Evolutionary conservation across 2,329 filamentous ascomycete species (phyloP).

Genomic region (Xylariaceae sp.): DNA sequence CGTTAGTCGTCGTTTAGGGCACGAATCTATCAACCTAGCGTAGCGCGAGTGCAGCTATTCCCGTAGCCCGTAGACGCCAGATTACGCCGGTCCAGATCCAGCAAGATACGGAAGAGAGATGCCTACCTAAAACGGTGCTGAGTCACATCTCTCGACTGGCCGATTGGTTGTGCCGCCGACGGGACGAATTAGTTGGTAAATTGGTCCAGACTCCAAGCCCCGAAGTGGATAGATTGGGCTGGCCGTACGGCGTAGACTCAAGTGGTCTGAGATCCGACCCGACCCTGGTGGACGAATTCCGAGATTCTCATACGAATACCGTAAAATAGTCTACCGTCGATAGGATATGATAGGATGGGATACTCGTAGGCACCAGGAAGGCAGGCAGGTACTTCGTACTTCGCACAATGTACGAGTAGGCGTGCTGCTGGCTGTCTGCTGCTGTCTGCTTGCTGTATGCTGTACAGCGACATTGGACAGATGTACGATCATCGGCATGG

Average conservation of each 20-base stretch:
- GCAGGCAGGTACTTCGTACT: neutral
- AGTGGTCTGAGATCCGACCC: too few species aligned
- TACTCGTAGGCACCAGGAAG: neutral
- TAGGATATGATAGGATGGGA: neutral
- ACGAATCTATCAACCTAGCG: too few species aligned
- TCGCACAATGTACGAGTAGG: neutral
- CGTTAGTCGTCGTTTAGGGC: too few species aligned
- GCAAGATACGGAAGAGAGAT: neutral
- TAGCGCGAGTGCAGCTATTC: too few species aligned
- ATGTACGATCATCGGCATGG: conserved; percentile 1
- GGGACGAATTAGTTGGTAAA: too few species aligned
- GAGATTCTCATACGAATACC: too few species aligned
- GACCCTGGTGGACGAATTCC: too few species aligned
- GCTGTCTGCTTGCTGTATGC: neutral
- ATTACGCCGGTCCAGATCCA: neutral
- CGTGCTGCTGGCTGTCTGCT: neutral
- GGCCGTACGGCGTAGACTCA: too few species aligned
- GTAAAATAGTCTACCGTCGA: neutral
- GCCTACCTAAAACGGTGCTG: conserved; percentile 11
- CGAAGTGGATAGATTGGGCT: too few species aligned
- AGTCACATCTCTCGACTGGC: conserved; percentile 9
- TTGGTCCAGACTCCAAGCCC: too few species aligned
- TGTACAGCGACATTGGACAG: neutral
- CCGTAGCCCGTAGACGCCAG: neutral
- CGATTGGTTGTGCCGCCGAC: neutral